A percentile compares a stretch with the other conserved stretches of the same genome.
Conservation (phyloP, 208 protist genomes). For the Plasmodiophora brassicae region DNA sequence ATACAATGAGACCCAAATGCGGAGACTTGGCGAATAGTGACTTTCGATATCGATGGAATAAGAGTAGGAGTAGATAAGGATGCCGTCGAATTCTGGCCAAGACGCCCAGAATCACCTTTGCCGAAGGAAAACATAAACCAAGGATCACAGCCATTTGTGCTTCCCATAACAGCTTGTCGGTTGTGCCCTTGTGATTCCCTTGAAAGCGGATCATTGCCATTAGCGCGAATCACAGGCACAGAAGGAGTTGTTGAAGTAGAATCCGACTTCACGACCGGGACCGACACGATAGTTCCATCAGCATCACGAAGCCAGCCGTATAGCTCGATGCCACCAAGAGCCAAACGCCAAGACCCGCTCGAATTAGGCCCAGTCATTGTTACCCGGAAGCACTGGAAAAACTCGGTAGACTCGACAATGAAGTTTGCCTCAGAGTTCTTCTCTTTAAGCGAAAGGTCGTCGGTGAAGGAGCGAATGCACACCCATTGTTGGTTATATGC, state of each 20-base stretch:
- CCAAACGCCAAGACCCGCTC: not conserved
- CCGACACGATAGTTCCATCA: not conserved
- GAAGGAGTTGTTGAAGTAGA: not conserved
- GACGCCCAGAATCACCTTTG: not conserved
- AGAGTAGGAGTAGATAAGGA: not conserved
- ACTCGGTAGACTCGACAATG: not conserved
- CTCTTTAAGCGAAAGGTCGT: not conserved
- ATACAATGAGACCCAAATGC: not conserved
- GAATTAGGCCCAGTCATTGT: not conserved
- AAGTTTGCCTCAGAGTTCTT: not conserved
- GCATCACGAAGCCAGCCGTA: not conserved
- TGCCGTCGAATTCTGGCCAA: not conserved
- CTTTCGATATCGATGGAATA: not conserved
- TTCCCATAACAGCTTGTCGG: too few relatives aligned
- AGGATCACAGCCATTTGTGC: too few relatives aligned
- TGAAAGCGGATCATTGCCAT: not conserved
- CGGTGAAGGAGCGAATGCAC: not conserved
- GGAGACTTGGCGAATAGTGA: not conserved
- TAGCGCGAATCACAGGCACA: not conserved
- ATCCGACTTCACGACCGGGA: not conserved
- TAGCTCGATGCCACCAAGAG: not conserved
- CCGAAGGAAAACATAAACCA: not conserved
- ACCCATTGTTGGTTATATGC: not conserved
- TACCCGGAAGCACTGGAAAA: not conserved
- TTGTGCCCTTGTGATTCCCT: too few relatives aligned